phyloP scores from a whole-genome alignment of 139 green algal genomes.

The Edaphochlamys debaryana region DNA sequence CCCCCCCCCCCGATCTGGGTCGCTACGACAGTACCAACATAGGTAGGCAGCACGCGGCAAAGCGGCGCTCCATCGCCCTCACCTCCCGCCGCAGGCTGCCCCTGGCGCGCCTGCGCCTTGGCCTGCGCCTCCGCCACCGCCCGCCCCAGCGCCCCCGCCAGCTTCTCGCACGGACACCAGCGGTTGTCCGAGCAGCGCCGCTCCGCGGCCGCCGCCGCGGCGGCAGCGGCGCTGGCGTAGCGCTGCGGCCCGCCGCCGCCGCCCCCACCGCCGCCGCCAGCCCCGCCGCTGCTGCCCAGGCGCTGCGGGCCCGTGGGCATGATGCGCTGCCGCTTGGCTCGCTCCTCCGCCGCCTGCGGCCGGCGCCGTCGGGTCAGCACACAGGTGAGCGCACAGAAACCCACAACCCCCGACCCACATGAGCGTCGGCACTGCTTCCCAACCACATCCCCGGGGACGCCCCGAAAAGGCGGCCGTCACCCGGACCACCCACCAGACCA shows the following conservation, averaged over 20 bases:
- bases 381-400: too few relatives aligned
- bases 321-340: slow-evolving; percentile 50
- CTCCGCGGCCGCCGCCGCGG: slow-evolving; percentile 25
- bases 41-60: too few relatives aligned
- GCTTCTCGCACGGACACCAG: slow-evolving; percentile 31
- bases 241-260: background rate
- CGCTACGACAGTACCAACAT: too few relatives aligned
- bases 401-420: too few relatives aligned
- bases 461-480: too few relatives aligned
- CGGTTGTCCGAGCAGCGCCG: slow-evolving; percentile 19
- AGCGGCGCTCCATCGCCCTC: too few relatives aligned
- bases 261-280: background rate
- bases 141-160: background rate
- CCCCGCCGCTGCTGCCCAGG: background rate
- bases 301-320: slow-evolving; percentile 19
- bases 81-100: too few relatives aligned
- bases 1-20: too few relatives aligned
- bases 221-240: background rate
- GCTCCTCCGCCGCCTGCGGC: slow-evolving; percentile 51
- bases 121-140: background rate
- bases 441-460: too few relatives aligned
- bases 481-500: too few relatives aligned
- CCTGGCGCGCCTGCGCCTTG: too few relatives aligned
- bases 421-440: too few relatives aligned
- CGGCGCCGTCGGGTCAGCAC: background rate